Evolutionary conservation across 371 early-diverging fungal genomes (phyloP).

Genomic region (Mucor piriformis): DNA sequence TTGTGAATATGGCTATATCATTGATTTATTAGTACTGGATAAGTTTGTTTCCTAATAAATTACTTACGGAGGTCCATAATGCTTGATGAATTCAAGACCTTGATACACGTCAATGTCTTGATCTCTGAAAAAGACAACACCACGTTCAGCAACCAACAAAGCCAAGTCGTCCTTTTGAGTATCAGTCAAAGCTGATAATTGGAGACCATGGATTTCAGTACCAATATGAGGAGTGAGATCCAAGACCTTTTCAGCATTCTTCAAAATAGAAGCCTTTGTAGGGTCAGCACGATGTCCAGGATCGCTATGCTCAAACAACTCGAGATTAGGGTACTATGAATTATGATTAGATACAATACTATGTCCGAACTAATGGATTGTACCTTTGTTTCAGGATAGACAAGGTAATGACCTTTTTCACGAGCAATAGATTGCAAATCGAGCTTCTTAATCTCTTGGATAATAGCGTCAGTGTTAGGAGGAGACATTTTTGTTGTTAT

Average conservation of each 20-base stretch:
- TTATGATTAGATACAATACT: too few relatives aligned
- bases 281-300: slow-evolving; percentile 59
- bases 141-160: slow-evolving; percentile 63
- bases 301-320: slow-evolving; percentile 40
- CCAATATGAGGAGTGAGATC: slow-evolving; percentile 68
- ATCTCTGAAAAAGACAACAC: slow-evolving; percentile 69
- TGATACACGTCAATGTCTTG: slow-evolving; percentile 62
- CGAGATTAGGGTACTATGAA: slow-evolving; percentile 38
- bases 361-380: neutral
- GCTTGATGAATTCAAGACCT: slow-evolving; percentile 53
- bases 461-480: slow-evolving; percentile 30
- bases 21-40: neutral
- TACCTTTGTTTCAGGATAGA: slow-evolving; percentile 45
- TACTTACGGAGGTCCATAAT: slow-evolving; percentile 54
- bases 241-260: slow-evolving; percentile 59
- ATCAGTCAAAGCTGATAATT: slow-evolving; percentile 54
- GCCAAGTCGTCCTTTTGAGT: slow-evolving; percentile 64
- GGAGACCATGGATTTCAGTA: slow-evolving; percentile 69
- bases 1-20: slow-evolving; percentile 32
- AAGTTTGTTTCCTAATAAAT: neutral
- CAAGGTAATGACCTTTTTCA: slow-evolving; percentile 40
- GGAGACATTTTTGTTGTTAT: slow-evolving; percentile 20
- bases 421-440: slow-evolving; percentile 41
- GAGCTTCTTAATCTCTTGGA: slow-evolving; percentile 40
- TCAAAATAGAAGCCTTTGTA: slow-evolving; percentile 58